These are phyloP conservation scores for Arctium minus DNA, from an alignment of 129 eudicot genomes.

Conservation along the genomic window DNA sequence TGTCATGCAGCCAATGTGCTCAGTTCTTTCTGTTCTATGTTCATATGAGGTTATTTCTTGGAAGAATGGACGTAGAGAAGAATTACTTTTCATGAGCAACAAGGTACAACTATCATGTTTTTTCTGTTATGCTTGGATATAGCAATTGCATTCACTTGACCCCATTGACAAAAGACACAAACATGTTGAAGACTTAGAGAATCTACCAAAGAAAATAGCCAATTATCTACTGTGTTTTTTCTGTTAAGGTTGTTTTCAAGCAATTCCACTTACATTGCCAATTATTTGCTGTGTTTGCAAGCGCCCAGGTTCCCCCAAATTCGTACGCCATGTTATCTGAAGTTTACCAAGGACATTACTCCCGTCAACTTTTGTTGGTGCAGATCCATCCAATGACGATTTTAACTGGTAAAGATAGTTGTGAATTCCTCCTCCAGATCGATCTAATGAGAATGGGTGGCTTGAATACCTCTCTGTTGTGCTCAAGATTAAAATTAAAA, in stretches of 20 bases:
- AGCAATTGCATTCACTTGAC: background rate
- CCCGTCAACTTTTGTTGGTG: conserved; percentile 64
- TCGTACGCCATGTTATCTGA: conserved; percentile 98
- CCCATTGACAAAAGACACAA: background rate
- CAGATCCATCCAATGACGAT: conserved; percentile 3
- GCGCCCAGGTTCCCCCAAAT: conserved; percentile 98
- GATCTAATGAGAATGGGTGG: too few relatives aligned
- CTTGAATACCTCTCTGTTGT: too few relatives aligned
- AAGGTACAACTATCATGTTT: too few relatives aligned
- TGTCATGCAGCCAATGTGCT: too few relatives aligned
- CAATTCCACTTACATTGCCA: conserved; percentile 74
- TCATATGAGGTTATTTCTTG: too few relatives aligned
- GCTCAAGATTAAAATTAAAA: too few relatives aligned
- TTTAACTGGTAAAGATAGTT: too few relatives aligned
- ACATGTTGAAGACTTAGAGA: background rate
- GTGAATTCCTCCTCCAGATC: too few relatives aligned
- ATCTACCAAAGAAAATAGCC: background rate
- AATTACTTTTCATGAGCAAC: too few relatives aligned
- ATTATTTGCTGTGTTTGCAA: conserved; percentile 94
- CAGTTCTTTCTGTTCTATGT: too few relatives aligned
- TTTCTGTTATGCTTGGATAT: background rate
- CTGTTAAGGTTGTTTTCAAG: background rate
- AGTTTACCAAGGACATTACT: conserved; percentile 93
- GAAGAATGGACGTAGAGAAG: too few relatives aligned
- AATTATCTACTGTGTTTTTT: too few relatives aligned